Percentiles rank a stretch among this genome's conserved stretches.
phyloP scores from a whole-genome alignment of 495 filamentous ascomycete genomes.

The Aspergillus haitiensis region DNA sequence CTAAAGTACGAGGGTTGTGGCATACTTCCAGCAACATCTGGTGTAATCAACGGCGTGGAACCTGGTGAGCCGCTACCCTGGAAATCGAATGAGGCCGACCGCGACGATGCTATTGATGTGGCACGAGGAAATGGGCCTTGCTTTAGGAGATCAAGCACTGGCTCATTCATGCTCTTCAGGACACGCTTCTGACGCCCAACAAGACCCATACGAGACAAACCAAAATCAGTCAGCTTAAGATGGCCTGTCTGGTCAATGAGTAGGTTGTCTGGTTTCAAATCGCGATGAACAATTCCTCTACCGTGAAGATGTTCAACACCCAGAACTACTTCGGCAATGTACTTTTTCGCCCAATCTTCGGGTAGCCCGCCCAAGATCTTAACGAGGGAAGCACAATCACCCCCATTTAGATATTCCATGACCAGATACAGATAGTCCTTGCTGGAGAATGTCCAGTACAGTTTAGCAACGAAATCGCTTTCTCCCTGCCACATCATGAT shows the following conservation, averaged over 20 bases:
- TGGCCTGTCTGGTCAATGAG: conserved; percentile 97
- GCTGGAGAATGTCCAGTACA: conserved; percentile 99
- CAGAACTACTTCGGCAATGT: conserved; percentile 91
- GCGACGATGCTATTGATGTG: conserved; percentile 83
- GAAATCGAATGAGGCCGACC: conserved; percentile 94
- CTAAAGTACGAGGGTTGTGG: conserved; percentile 93
- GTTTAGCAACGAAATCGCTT: conserved; percentile 97
- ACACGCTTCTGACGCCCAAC: conserved; percentile 94
- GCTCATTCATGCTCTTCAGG: conserved; percentile 75
- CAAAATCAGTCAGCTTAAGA: conserved; percentile 96
- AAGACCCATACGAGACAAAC: conserved; percentile 93
- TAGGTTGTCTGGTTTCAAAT: conserved; percentile 96
- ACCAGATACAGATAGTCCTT: conserved; percentile 98
- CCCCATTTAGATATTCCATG: conserved; percentile 98
- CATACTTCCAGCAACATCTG: conserved; percentile 64
- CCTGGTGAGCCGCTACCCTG: conserved; percentile 75
- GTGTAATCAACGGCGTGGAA: conserved; percentile 84
- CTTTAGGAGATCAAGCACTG: conserved; percentile 86
- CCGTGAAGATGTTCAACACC: conserved; percentile 94
- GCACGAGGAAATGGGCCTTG: conserved; percentile 86
- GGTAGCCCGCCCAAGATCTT: conserved; percentile 87
- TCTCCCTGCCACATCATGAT: conserved; percentile 99
- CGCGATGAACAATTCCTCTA: conserved; percentile 91
- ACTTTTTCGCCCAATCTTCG: conserved; percentile 97
- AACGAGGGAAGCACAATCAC: conserved; percentile 94